Conservation (phyloP, 805 yeast species). For the Candida insectorum region DNA sequence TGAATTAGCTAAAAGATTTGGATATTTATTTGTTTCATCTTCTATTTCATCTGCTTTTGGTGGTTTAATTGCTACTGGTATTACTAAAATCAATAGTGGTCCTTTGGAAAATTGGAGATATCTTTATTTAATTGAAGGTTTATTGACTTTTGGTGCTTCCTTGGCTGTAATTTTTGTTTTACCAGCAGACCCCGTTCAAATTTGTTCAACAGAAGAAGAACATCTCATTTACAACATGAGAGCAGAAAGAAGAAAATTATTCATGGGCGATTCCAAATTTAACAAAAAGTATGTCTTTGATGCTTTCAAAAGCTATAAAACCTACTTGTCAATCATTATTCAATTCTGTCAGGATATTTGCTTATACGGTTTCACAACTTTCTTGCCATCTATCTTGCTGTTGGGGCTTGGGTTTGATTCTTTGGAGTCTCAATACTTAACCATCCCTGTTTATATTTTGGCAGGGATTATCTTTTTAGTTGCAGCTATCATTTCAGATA, state of each 20-base stretch:
- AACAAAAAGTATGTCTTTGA: constrained; percentile 26
- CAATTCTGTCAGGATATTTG: constrained; percentile 44
- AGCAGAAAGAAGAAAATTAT: constrained; percentile 29
- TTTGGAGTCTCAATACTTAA: constrained; percentile 35
- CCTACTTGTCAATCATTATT: constrained; percentile 15
- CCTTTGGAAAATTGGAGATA: constrained; percentile 48
- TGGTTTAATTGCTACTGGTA: constrained; percentile 50
- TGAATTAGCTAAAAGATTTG: constrained; percentile 18
- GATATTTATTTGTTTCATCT: constrained; percentile 42
- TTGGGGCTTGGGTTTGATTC: constrained; percentile 25
- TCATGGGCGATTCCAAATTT: constrained; percentile 28
- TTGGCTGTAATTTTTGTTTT: constrained; percentile 33
- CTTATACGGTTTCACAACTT: constrained; percentile 41
- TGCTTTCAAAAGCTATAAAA: constrained; percentile 29
- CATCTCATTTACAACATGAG: constrained; percentile 32
- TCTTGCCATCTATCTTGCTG: constrained; percentile 36
- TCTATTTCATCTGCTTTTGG: constrained; percentile 56
- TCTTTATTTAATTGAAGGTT: constrained; percentile 48
- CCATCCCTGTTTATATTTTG: constrained; percentile 36
- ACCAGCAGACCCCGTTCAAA: constrained; percentile 35
- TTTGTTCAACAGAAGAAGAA: constrained; percentile 39
- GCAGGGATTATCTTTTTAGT: constrained; percentile 24
- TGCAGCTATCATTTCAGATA: constrained; percentile 25
- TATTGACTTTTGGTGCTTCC: constrained; percentile 36
- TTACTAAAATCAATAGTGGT: constrained; percentile 23